phyloP scores from a whole-genome alignment of 768 basidiomycete species.

The Pleurotus eryngii region DNA sequence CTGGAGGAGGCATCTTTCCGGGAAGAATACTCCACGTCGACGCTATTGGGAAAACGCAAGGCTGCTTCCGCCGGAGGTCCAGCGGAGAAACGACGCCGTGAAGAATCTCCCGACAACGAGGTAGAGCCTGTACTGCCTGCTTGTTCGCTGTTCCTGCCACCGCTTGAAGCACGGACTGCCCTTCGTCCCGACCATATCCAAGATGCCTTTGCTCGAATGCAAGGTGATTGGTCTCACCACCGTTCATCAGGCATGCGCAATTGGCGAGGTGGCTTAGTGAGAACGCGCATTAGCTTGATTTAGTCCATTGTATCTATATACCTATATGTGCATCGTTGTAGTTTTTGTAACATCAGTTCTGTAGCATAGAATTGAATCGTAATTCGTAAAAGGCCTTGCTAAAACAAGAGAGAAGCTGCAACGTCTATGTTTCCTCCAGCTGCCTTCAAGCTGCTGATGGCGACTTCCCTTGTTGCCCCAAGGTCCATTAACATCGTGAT shows the following conservation, averaged over 20 bases:
- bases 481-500: slow-evolving; percentile 71
- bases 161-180: slow-evolving; percentile 76
- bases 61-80: slow-evolving; percentile 39
- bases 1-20: slow-evolving; percentile 69
- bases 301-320: slow-evolving; percentile 26
- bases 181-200: slow-evolving; percentile 84
- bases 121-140: slow-evolving; percentile 61
- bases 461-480: slow-evolving; percentile 62
- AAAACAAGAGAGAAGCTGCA: slow-evolving; percentile 86
- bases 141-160: slow-evolving; percentile 76
- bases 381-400: slow-evolving; percentile 7
- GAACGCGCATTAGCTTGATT: slow-evolving; percentile 79
- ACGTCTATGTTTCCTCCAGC: slow-evolving; percentile 84
- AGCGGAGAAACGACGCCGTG: slow-evolving; percentile 52
- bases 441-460: slow-evolving; percentile 72
- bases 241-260: slow-evolving; percentile 86
- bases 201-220: slow-evolving; percentile 89
- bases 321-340: neutral
- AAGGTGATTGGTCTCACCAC: slow-evolving; percentile 76
- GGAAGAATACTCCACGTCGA: slow-evolving; percentile 58
- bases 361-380: slow-evolving; percentile 4
- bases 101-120: slow-evolving; percentile 60
- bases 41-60: slow-evolving; percentile 71
- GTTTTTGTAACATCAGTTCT: slow-evolving; percentile 12
- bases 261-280: slow-evolving; percentile 81